Evolutionary conservation across 108 stramenopile species (phyloP).

Genomic region (Nitzschia palea): DNA sequence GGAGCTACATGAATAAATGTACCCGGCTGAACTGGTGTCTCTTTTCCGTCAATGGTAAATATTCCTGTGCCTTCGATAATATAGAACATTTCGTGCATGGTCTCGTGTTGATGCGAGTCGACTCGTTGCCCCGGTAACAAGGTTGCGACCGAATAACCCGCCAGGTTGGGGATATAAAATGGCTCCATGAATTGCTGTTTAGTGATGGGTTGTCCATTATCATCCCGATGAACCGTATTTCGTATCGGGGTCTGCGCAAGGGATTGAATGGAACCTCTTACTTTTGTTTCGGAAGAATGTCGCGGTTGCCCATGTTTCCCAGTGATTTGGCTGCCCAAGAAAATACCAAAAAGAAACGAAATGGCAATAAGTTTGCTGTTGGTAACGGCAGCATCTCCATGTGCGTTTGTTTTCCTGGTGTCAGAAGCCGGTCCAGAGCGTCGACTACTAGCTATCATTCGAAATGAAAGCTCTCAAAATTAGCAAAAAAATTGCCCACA

Average conservation of each 20-base stretch:
- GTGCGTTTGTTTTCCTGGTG: no score
- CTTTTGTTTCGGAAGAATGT: neutral
- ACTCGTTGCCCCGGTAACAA: slow-evolving; percentile 32
- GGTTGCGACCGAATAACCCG: slow-evolving; percentile 44
- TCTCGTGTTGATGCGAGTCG: slow-evolving; percentile 33
- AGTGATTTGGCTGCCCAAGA: neutral
- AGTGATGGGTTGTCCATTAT: slow-evolving; percentile 16
- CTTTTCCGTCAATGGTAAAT: slow-evolving; percentile 24
- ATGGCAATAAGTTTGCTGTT: no score
- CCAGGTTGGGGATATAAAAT: slow-evolving; percentile 39
- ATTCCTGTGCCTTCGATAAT: slow-evolving; percentile 37
- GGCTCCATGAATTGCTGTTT: slow-evolving; percentile 54
- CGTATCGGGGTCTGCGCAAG: neutral
- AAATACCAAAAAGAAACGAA: neutral
- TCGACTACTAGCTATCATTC: no score
- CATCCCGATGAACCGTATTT: slow-evolving; percentile 5
- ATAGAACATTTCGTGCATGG: slow-evolving; percentile 56
- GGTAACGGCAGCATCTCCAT: no score
- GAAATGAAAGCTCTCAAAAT: no score
- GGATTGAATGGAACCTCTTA: neutral
- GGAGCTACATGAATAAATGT: slow-evolving; percentile 41
- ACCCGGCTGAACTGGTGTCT: slow-evolving; percentile 21
- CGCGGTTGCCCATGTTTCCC: neutral
- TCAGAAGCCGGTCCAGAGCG: no score
- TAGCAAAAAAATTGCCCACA: no score